These are phyloP conservation scores for Hansfordia pulvinata DNA, from an alignment of 2,329 filamentous ascomycete species.

Conservation along the genomic window DNA sequence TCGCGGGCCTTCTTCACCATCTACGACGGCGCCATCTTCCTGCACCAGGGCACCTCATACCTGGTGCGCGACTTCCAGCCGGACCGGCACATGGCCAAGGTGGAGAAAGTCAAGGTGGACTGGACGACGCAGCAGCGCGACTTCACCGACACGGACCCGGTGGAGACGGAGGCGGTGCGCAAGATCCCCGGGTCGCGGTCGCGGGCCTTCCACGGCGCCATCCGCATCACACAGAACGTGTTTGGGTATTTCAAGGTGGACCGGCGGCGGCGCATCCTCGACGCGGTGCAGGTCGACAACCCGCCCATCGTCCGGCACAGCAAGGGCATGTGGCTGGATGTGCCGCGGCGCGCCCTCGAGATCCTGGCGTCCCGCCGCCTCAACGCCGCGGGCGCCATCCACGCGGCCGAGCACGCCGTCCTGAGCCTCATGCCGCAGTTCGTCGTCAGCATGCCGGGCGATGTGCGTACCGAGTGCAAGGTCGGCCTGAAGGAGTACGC, in stretches of 20 bases:
- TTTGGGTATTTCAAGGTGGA: conserved; percentile 99
- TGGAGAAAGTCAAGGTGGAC: conserved; percentile 80
- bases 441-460: conserved; percentile 77
- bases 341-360: conserved; percentile 65
- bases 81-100: conserved; percentile 69
- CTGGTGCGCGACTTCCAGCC: conserved; percentile 80
- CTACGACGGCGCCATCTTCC: conserved; percentile 92
- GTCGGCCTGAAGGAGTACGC: conserved; percentile 77
- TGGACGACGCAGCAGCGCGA: conserved; percentile 92
- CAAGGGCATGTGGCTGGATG: conserved; percentile 92
- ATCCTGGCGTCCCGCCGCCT: conserved; percentile 61
- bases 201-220: conserved; percentile 71
- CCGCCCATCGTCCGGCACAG: conserved; percentile 74
- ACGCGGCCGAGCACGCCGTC: conserved; percentile 87
- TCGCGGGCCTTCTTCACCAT: conserved; percentile 91
- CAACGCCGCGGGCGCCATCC: conserved; percentile 79
- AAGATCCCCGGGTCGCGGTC: conserved; percentile 48
- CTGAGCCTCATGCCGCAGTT: conserved; percentile 81
- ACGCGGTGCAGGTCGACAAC: conserved; percentile 87
- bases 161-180: conserved; percentile 81
- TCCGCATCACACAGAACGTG: conserved; percentile 77
- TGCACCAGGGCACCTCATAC: conserved; percentile 91
- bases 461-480: conserved; percentile 93
- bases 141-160: conserved; percentile 84
- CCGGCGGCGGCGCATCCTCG: conserved; percentile 68